Base-by-base conservation (phyloP, 306 rosid genomes). In the Quercus aquifolioides region DNA sequence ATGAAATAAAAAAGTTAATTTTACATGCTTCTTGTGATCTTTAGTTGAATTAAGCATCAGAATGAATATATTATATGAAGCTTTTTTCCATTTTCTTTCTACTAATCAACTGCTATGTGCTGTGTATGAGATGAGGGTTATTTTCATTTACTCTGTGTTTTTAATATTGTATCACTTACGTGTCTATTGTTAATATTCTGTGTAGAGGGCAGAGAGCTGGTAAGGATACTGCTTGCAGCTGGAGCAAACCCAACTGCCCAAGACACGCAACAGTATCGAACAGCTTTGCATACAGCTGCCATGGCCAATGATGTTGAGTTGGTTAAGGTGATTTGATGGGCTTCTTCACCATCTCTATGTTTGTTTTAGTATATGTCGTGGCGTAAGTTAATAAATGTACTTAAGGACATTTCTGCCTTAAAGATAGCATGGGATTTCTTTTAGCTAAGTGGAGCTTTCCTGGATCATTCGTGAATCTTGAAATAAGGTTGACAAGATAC, bases 221-320 rank as follows among this genome's bases (percentile, higher is more conserved):
- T 95, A 85, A 89, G 56, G 79, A 82, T 90, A 89, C 85, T 95
- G 87, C 99, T 95, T 77, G 87, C 89, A 33, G 93, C 96, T 59
- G 97, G 96, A 73, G 98, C 99, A 80, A 92, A 93, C 87, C 96
- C 98, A 79, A 82, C 96, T 62, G 92, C 94, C 23, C 97, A 92
- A 79, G 99, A 95, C 89, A 69, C 85, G 30, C 98, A 85, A 85
- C 94, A 95, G 81, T 91, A 91, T 64, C 92, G 98, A 79, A 95
- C 99, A 74, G 96, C 97, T 79, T 86, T 95, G 88, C 99, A 95
- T 85, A 87, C 94, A 26, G 98, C 99, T 83, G 90, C 97, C 52
- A 93, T 95, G 98, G 89, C 96, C 60, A 87, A 93, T 83, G 99
- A 95, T 19, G 90, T 89, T 84, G 98, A 93, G 85, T 83, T 95